A percentile compares a stretch with the other conserved stretches of the same genome.
Conservation (phyloP, 129 eudicot species). For the Calendula officinalis region DNA sequence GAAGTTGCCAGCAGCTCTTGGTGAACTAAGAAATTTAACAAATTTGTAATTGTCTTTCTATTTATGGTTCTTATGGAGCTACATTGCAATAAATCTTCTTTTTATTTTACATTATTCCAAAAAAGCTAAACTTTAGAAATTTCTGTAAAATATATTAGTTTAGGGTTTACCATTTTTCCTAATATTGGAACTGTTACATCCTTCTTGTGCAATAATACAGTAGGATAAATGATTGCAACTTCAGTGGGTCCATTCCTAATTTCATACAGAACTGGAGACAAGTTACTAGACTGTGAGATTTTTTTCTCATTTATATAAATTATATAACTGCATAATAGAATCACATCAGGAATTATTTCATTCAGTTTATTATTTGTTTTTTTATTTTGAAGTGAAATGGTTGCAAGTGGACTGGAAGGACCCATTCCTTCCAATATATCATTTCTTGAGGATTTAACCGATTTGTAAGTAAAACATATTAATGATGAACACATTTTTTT, state of each 20-base stretch:
- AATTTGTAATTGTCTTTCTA: slow-evolving; percentile 71
- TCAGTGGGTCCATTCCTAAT: slow-evolving; percentile 60
- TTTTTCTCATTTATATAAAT: slow-evolving; percentile 4
- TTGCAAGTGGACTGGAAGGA: slow-evolving; percentile 28
- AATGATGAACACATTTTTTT: neutral
- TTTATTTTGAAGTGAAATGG: slow-evolving; percentile 24
- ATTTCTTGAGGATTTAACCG: slow-evolving; percentile 17
- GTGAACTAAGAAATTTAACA: slow-evolving; percentile 47
- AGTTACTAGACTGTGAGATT: slow-evolving; percentile 59
- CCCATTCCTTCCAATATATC: slow-evolving; percentile 31
- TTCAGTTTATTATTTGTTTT: neutral
- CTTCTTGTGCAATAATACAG: slow-evolving; percentile 42
- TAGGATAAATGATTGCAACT: slow-evolving; percentile 59
- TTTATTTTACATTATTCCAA: neutral
- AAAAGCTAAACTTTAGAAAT: neutral
- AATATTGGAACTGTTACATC: slow-evolving; percentile 12
- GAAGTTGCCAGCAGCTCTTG: slow-evolving; percentile 49
- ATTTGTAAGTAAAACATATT: slow-evolving; percentile 17
- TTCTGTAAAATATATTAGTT: neutral
- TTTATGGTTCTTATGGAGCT: neutral
- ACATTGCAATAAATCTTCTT: too few species aligned
- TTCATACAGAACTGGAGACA: slow-evolving; percentile 67
- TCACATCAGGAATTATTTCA: neutral
- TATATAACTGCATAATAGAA: neutral
- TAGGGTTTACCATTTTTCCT: neutral